Evolutionary conservation across 495 filamentous ascomycete species (phyloP), one percentile per base, ranked within the genome.

Genomic region (Aspergillus incahuasiensis): DNA sequence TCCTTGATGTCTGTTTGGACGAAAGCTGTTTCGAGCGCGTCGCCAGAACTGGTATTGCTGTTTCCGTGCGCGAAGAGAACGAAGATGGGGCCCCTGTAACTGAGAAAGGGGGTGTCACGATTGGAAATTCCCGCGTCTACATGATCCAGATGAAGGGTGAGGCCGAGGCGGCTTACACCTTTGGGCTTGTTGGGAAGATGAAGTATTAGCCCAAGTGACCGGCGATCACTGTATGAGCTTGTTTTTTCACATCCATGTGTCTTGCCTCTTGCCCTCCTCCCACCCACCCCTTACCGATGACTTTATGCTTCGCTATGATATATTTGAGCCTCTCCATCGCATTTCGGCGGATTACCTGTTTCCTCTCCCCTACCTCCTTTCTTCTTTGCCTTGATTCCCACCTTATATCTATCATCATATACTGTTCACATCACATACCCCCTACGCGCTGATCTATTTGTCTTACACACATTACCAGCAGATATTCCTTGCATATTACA

Each of bases 51-150:
- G 94, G 94, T 7, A 90, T 98, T 63, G 88, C 91, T 13, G 78
- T 95, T 46, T 91, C 84, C 52, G 86, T 97, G 11, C 90, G 91
- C 82, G 87, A 92, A 63, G 89, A 94, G 64, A 78, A 85, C 39
- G 76, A 84, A 20, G 88, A 87, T 21, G 89, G 89, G 6, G n/a
- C 32, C 11, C 73, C 78, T 1, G 83, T 84, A 25, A 82, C 84
- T 0, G 77, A 84, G 48, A 77, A 79, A 35, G 94, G 94, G 4
- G 88, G 87, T 21, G 84, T 95, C 1, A 74, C 66, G 16, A 80
- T 77, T 5, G 87, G 86, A 9, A 82, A 79, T 56, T 86, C 84
- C 32, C 84, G 78, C 48, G 86, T 91, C 45, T 96, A 88, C 79
- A 90, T 92, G 79, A 85, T 96, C 55, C 89, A 94, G 71, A 83